Conservation (phyloP, 192 early-diverging fungal genomes). For the Umbelopsis isabellina region DNA sequence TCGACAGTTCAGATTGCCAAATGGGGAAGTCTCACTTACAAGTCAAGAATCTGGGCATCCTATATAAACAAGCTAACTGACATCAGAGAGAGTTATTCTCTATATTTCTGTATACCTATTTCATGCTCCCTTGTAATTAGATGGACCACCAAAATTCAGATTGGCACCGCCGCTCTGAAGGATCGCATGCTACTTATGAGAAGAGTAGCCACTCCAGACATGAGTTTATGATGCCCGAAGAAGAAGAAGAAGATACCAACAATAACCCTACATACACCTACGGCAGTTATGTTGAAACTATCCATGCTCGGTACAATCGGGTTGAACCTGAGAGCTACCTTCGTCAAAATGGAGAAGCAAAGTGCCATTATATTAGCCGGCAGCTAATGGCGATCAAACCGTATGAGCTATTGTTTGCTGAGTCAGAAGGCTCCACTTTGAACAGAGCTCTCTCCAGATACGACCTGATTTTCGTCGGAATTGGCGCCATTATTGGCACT, state of each 20-base stretch:
- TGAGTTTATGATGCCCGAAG: slow-evolving; percentile 5
- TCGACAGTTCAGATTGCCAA: not conserved
- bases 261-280: not conserved
- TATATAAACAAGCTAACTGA: not conserved
- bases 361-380: slow-evolving; percentile 22
- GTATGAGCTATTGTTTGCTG: slow-evolving; percentile 28
- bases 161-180: not conserved
- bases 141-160: slow-evolving; percentile 10
- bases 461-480: slow-evolving; percentile 37
- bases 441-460: slow-evolving; percentile 20
- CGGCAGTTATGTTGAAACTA: slow-evolving; percentile 8
- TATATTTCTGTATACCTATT: not conserved
- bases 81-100: too few species aligned
- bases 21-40: not conserved
- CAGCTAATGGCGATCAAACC: slow-evolving; percentile 34
- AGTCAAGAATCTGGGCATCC: not conserved
- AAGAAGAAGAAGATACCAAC: not conserved
- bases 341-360: slow-evolving; percentile 25
- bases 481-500: slow-evolving; percentile 42
- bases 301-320: slow-evolving; percentile 18
- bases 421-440: slow-evolving; percentile 28
- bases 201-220: not conserved
- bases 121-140: not conserved
- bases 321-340: slow-evolving; percentile 35
- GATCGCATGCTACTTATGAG: not conserved